Base-by-base conservation (phyloP, 257 asterid species). In the Paulownia fortunei region DNA sequence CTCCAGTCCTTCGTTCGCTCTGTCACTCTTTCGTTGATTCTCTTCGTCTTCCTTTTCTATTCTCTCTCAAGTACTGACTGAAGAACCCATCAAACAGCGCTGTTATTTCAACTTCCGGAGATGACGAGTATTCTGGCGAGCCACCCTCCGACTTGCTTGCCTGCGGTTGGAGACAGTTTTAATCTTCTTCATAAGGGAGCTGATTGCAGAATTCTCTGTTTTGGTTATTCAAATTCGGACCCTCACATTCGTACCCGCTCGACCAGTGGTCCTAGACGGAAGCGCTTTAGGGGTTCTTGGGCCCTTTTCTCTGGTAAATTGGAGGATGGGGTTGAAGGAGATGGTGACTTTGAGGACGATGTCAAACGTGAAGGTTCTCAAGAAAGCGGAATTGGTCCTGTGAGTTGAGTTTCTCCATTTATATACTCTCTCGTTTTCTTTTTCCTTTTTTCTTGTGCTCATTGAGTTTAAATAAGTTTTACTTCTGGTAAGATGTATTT, bases 121-220 rank as follows among this genome's bases (percentile, higher is more conserved):
- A 92, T 89, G 98, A 80, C 92, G 71, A 85, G 87, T 82, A 86
- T 88, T 74, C 79, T 91, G 34, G 88, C 87, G 24, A 81, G 89
- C 87, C 84, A 84, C 61, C 90, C 87, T 76, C 83, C 89, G 37
- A 67, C 82, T 54, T 74, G 86, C 83, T 82, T 86, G 58, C 80
- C 80, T 51, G 82, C 85, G 6, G 82, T 81, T n/a, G 76, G 79
- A 26, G 89, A 85, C 24, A 42, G 16, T 85, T 80, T 49, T 18
- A 72, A 74, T 26, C 86, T 65, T 81, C 64, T 62, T 52, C 73
- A 58, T 4, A 83, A 82, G 78, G 74, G 73, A 76, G 77, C 76
- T 77, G 81, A 80, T 76, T 70, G 73, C 82, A 75, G 82, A 83
- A 71, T 59, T 63, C 86, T 82, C 78, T 82, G 79, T 60, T 83